Evolutionary conservation across 345 rosid genomes (phyloP), one percentile per base, ranked within the genome.

Genomic region (Moricandia arvensis): DNA sequence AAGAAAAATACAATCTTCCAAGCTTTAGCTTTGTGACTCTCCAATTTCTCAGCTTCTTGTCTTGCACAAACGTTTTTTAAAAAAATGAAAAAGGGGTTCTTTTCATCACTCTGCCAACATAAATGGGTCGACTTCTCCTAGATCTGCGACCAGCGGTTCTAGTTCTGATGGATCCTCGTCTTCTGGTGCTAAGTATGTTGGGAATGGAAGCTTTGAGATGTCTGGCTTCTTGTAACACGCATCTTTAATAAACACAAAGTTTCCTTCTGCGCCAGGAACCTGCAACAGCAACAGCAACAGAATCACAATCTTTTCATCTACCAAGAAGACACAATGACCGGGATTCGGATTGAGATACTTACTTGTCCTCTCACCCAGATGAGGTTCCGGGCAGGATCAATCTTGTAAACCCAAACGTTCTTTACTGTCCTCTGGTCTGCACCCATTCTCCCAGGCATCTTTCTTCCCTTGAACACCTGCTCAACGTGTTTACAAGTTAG

Each of bases 361-460:
- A 95, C 99, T 84, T 93, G 99, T 81, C 98, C 97, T 84, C 74
- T 89, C 81, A 93, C 98, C 95, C 95, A 91, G 83, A 96, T 86
- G 79, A 96, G 80, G 80, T 93, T 88, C 88, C 99, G 86, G 8
- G 85, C 85, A 13, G 96, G 96, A 67, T 96, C 98, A 43, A 93
- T 81, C 87, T 89, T 93, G 84, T 96, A 91, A 61, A 93, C 83
- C 94, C 96, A 93, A 31, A 89, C 96, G 72, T 96, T 96, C 85
- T 93, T 93, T 30, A 91, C 93, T 4, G 99, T 96, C 67, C 89
- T 83, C 79, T 89, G 97, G 47, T 82, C 74, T 26, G 74, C 98
- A 73, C 99, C 98, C 99, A 93, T 96, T 57, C 89, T n/a, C 53
- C 98, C 98, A 82, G 99, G 84, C 99, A 96, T 96, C 82, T 93